These are phyloP conservation scores for Eimeria tenella DNA, from an alignment of 169 alveolate genomes.

Conservation along the genomic window DNA sequence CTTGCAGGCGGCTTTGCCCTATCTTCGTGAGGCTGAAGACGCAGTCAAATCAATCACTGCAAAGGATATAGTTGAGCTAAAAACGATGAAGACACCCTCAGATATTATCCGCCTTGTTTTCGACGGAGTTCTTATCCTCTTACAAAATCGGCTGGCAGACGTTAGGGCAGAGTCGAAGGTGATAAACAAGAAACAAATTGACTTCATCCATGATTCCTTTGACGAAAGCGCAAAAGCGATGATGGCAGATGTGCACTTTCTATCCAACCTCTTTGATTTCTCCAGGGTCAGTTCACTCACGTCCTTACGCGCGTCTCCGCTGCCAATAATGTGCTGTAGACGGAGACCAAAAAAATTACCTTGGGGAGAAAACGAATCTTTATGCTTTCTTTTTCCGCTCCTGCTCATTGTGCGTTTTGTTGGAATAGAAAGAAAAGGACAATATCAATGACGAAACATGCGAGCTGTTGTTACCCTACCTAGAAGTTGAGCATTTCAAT, in stretches of 20 bases:
- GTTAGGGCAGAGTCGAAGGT: constrained; percentile 84
- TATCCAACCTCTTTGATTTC: constrained; percentile 91
- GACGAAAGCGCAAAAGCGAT: constrained; percentile 93
- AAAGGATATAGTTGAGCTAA: constrained; percentile 94
- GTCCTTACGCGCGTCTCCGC: no score
- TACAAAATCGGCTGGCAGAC: constrained; percentile 85
- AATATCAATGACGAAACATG: constrained; percentile 97
- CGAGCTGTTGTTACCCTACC: constrained; percentile 96
- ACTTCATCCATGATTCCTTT: constrained; percentile 94
- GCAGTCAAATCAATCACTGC: constrained; percentile 95
- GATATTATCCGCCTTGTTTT: constrained; percentile 95
- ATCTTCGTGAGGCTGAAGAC: constrained; percentile 92
- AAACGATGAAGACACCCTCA: constrained; percentile 93
- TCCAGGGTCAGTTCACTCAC: constrained; percentile 82
- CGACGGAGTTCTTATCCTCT: constrained; percentile 93
- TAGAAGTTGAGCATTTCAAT: constrained; percentile 87
- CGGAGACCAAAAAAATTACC: not conserved
- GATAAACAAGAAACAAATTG: constrained; percentile 88
- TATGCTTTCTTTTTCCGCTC: no score
- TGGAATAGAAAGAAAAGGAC: constrained; percentile 89
- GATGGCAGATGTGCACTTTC: constrained; percentile 92
- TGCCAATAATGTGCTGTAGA: no score
- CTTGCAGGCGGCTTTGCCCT: constrained; percentile 96
- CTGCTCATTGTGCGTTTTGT: not conserved
- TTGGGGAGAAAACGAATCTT: not conserved